These are phyloP conservation scores for Penicillium nordicum DNA, from an alignment of 2,329 filamentous ascomycete genomes.

Conservation along the genomic window DNA sequence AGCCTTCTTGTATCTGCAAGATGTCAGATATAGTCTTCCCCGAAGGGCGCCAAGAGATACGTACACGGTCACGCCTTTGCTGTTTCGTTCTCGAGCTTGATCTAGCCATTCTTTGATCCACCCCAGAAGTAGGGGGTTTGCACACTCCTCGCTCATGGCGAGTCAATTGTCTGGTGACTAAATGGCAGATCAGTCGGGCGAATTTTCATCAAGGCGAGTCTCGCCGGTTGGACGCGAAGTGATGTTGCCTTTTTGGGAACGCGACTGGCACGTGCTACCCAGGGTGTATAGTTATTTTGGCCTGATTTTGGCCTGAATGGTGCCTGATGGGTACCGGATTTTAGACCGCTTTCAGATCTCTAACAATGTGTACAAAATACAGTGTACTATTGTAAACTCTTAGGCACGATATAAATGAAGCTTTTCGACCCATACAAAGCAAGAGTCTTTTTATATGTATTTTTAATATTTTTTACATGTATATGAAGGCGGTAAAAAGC, in stretches of 20 bases:
- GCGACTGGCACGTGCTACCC: slow-evolving; percentile 3
- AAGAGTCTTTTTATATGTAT: too few relatives aligned
- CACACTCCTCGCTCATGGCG: slow-evolving; percentile 46
- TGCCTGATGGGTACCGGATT: too few relatives aligned
- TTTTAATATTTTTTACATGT: too few relatives aligned
- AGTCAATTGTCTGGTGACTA: neutral
- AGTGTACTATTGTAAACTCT: too few relatives aligned
- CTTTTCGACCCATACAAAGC: too few relatives aligned
- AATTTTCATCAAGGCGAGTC: neutral
- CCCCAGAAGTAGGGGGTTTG: slow-evolving; percentile 67
- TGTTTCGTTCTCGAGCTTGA: slow-evolving; percentile 63
- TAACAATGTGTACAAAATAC: too few relatives aligned
- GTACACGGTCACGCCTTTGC: slow-evolving; percentile 61
- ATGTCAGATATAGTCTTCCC: slow-evolving; percentile 8
- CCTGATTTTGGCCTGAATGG: too few relatives aligned
- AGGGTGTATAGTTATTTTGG: too few relatives aligned
- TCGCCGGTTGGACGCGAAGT: slow-evolving; percentile 11
- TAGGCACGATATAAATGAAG: too few relatives aligned
- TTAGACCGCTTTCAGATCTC: too few relatives aligned
- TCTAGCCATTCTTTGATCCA: slow-evolving; percentile 80
- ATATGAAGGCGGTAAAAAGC: too few relatives aligned
- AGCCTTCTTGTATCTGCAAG: slow-evolving; percentile 65
- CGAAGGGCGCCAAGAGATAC: slow-evolving; percentile 12
- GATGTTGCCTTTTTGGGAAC: slow-evolving; percentile 20
- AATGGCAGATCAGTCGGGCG: neutral